These are phyloP conservation scores for Trichoderma guizhouense DNA, from an alignment of 2,329 filamentous ascomycete genomes.

Conservation along the genomic window DNA sequence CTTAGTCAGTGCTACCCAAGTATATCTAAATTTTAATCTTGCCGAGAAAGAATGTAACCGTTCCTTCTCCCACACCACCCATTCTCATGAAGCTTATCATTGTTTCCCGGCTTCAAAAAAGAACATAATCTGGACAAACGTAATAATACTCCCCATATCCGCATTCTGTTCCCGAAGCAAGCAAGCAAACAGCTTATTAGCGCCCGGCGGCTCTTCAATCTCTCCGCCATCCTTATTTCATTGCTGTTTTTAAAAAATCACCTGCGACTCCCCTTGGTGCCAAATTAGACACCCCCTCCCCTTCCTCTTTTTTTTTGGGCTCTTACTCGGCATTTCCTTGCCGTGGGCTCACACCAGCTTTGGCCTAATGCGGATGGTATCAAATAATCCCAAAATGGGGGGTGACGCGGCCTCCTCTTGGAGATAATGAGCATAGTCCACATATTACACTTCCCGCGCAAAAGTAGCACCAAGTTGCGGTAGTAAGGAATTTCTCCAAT, in stretches of 20 bases:
- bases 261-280: background rate
- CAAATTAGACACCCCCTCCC: background rate
- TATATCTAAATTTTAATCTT: background rate
- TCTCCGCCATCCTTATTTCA: background rate
- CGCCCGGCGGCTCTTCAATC: background rate
- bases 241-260: background rate
- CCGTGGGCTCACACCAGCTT: background rate
- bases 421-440: background rate
- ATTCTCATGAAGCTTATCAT: background rate
- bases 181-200: background rate
- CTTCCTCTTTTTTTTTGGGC: background rate
- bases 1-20: background rate
- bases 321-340: conserved; percentile 9
- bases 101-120: background rate
- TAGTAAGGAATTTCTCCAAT: background rate
- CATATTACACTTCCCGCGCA: background rate
- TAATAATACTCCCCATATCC: background rate
- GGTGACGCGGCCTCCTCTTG: conserved; percentile 8
- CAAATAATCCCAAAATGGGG: background rate
- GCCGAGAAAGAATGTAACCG: background rate
- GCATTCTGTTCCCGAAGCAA: background rate
- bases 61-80: background rate
- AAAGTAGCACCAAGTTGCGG: background rate
- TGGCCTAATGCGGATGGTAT: conserved; percentile 9
- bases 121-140: background rate